phyloP scores from a whole-genome alignment of 768 basidiomycete genomes.

The Russula olivacea region DNA sequence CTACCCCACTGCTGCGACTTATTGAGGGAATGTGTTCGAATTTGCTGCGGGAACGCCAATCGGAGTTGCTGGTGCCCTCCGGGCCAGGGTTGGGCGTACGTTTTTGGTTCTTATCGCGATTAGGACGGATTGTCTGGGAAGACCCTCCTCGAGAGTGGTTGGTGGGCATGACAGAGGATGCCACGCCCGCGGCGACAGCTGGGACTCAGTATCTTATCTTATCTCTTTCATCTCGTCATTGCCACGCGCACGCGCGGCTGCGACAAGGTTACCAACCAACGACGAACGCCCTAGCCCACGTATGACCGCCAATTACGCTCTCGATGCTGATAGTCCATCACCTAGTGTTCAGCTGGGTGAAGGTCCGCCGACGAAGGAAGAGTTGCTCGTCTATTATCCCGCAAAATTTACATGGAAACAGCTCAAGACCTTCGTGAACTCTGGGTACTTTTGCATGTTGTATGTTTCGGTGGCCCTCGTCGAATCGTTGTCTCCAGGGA shows the following conservation, averaged over 20 bases:
- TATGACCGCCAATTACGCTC: constrained; percentile 2
- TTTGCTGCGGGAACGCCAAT: neutral
- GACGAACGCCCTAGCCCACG: neutral
- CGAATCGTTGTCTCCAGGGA: constrained; percentile 43
- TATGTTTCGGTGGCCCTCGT: neutral
- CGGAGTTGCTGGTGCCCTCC: neutral
- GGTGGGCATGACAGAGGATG: constrained; percentile 3
- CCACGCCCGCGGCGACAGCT: too few species aligned
- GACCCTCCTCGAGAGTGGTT: constrained; percentile 2
- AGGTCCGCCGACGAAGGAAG: constrained; percentile 66
- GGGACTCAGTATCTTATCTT: neutral
- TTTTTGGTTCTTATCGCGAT: neutral
- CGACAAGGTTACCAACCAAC: neutral
- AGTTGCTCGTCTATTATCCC: constrained; percentile 63
- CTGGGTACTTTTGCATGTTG: constrained; percentile 46
- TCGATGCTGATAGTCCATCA: neutral
- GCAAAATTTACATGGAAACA: constrained; percentile 71
- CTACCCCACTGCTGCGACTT: constrained; percentile 70
- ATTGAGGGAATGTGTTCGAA: constrained; percentile 59
- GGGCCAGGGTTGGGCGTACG: neutral
- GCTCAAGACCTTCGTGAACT: constrained; percentile 70
- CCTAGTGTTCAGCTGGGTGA: constrained; percentile 38
- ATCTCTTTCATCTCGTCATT: neutral
- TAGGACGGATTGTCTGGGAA: neutral
- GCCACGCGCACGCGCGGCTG: neutral